phyloP scores from a whole-genome alignment of 2,329 filamentous ascomycete genomes.

The Ascochyta pisi region DNA sequence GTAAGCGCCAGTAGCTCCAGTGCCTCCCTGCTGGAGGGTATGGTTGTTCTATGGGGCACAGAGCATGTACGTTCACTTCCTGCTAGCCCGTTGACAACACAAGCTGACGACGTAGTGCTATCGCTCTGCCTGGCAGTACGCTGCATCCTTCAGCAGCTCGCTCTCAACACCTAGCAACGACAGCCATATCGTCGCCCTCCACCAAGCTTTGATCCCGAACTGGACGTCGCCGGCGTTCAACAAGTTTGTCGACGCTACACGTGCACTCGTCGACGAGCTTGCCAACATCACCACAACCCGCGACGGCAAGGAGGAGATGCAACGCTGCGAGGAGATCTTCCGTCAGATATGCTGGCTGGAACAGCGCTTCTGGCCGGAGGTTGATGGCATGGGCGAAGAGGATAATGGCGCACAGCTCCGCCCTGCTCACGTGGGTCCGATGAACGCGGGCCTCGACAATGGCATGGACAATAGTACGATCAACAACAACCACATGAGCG shows the following conservation, averaged over 20 bases:
- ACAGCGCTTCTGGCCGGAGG: slow-evolving; percentile 58
- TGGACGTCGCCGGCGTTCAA: slow-evolving; percentile 59
- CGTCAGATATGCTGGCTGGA: slow-evolving; percentile 57
- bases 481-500: slow-evolving; percentile 15
- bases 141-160: slow-evolving; percentile 52
- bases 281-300: slow-evolving; percentile 56
- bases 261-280: slow-evolving; percentile 57
- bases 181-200: slow-evolving; percentile 56
- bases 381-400: slow-evolving; percentile 58
- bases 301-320: slow-evolving; percentile 57
- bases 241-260: slow-evolving; percentile 59
- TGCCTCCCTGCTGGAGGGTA: slow-evolving; percentile 67
- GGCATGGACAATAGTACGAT: slow-evolving; percentile 27
- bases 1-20: slow-evolving; percentile 62
- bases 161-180: slow-evolving; percentile 49
- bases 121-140: slow-evolving; percentile 57
- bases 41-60: slow-evolving; percentile 79
- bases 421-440: slow-evolving; percentile 21
- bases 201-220: slow-evolving; percentile 59
- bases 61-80: slow-evolving; percentile 60
- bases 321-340: slow-evolving; percentile 56
- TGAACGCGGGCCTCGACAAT: slow-evolving; percentile 30
- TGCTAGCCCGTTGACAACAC: not conserved
- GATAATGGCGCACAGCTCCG: slow-evolving; percentile 43
- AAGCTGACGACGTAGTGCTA: slow-evolving; percentile 49